Evolutionary conservation across 163 green algal genomes (phyloP).

Genomic region (Volvox carteri): DNA sequence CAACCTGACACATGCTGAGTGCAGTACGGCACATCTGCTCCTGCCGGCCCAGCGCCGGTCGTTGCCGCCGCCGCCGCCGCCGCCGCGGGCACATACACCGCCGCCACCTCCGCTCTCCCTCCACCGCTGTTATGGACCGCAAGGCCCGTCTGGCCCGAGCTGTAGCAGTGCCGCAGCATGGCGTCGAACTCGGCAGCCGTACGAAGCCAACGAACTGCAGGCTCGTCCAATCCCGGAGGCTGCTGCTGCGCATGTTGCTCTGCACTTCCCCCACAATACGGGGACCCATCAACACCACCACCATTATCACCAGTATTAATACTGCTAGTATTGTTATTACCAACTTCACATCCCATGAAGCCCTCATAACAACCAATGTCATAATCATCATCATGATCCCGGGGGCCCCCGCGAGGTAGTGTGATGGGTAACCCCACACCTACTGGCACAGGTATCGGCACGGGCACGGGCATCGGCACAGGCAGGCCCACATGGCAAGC

Average conservation of each 20-base stretch:
- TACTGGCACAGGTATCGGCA: not conserved
- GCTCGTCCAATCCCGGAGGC: not conserved
- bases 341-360: not conserved
- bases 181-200: not conserved
- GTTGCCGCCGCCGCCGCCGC: not conserved
- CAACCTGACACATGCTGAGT: not conserved
- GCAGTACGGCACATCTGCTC: slow-evolving; percentile 10
- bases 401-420: no score
- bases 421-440: no score
- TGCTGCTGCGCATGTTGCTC: not conserved
- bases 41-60: no score
- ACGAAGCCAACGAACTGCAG: not conserved
- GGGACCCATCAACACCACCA: no score
- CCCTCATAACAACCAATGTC: not conserved
- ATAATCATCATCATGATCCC: not conserved
- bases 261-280: no score
- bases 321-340: not conserved
- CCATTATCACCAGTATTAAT: not conserved
- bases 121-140: not conserved
- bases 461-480: slow-evolving; percentile 4
- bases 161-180: slow-evolving; percentile 17
- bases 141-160: not conserved
- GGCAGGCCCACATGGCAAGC: not conserved
- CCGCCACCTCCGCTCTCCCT: not conserved
- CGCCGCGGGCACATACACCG: slow-evolving; percentile 15